Base-by-base conservation (phyloP, 2,329 filamentous ascomycete genomes). In the Kalmusia sp. region DNA sequence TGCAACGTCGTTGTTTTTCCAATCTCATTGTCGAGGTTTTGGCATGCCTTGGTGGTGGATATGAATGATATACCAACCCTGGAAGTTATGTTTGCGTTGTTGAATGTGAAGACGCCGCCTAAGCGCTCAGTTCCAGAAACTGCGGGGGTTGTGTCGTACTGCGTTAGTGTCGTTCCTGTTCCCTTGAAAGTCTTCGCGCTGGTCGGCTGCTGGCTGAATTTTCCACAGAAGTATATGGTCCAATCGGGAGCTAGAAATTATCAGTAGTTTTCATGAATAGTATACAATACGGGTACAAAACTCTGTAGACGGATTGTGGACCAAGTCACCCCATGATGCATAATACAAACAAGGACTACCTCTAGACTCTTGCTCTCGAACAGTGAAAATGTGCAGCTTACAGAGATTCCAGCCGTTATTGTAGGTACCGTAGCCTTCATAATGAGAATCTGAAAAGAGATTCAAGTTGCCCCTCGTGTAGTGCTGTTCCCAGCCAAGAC, bases 61-160 rank as follows among this genome's bases (percentile, higher is more conserved):
- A 90, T 82, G 72, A 87, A 89, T 0, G 86, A 89, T 9, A 90
- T 83, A 1, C 87, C 87, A 0, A 90, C 85, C 2, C 84, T 78
- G 1, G 86, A 88, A 1, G 74, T 78, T 1, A 88, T 74, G 2
- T 71, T 55, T 0, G 70, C 66, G 1, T 74, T 65, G 7, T 75
- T 55, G 54, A 88, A 88, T 0, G 80, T 78, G 66, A 87, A 87
- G 0, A 87, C 73, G 14, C 75, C 72, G 1, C 73, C 76, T 63
- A 82, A 25, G 63, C 72, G 49, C 21, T 65, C 53, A 17, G 31
- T 57, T 1, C 67, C 65, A 8, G 62, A 64, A 9, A 69, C 66
- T 1, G 51, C 31, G 7, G 49, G 41, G 2, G 72, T 14, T 47
- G 69, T 17, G 62, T 60, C 38, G 68, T 71, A 52, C 62, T 48